Percentiles rank a stretch among this genome's conserved stretches.
Evolutionary conservation across 805 yeast genomes (phyloP).

Genomic region (Wickerhamiella qilinensis): DNA sequence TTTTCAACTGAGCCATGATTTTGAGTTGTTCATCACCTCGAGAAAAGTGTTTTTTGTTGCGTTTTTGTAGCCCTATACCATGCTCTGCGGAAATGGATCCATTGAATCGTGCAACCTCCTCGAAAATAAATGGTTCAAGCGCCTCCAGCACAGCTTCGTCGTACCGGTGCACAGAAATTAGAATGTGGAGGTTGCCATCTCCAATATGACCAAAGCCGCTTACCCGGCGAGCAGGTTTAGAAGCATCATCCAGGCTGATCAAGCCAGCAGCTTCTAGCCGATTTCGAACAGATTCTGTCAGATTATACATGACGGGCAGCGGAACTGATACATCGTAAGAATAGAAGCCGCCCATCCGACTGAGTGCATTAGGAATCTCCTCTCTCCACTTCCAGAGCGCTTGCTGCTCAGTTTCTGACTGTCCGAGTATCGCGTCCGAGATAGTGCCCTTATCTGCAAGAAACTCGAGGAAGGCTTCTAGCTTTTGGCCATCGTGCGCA

Average conservation of each 20-base stretch:
- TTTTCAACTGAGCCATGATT: slow-evolving; percentile 60
- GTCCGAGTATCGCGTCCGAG: slow-evolving; percentile 6
- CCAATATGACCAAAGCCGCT: slow-evolving; percentile 95
- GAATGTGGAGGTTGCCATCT: slow-evolving; percentile 85
- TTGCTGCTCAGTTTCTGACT: slow-evolving; percentile 3
- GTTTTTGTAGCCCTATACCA: slow-evolving; percentile 91
- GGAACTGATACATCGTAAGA: slow-evolving; percentile 8
- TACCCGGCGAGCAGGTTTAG: slow-evolving; percentile 24
- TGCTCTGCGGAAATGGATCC: slow-evolving; percentile 95
- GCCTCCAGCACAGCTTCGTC: slow-evolving; percentile 56
- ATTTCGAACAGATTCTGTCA: slow-evolving; percentile 4
- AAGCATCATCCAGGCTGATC: slow-evolving; percentile 20
- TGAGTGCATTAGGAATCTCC: slow-evolving; percentile 3
- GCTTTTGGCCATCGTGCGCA: slow-evolving; percentile 7
- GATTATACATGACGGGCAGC: slow-evolving; percentile 5
- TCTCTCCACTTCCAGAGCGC: slow-evolving; percentile 7
- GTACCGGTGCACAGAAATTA: slow-evolving; percentile 75
- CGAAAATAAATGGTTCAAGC: slow-evolving; percentile 84
- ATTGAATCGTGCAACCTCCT: slow-evolving; percentile 42
- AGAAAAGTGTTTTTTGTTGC: slow-evolving; percentile 66
- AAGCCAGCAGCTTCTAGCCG: slow-evolving; percentile 1
- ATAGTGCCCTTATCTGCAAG: slow-evolving; percentile 1
- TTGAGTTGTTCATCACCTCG: slow-evolving; percentile 55
- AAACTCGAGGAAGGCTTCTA: slow-evolving; percentile 1
- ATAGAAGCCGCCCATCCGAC: slow-evolving; percentile 4